phyloP scores from a whole-genome alignment of 2,329 filamentous ascomycete species.

The Colletotrichum echinochloae region DNA sequence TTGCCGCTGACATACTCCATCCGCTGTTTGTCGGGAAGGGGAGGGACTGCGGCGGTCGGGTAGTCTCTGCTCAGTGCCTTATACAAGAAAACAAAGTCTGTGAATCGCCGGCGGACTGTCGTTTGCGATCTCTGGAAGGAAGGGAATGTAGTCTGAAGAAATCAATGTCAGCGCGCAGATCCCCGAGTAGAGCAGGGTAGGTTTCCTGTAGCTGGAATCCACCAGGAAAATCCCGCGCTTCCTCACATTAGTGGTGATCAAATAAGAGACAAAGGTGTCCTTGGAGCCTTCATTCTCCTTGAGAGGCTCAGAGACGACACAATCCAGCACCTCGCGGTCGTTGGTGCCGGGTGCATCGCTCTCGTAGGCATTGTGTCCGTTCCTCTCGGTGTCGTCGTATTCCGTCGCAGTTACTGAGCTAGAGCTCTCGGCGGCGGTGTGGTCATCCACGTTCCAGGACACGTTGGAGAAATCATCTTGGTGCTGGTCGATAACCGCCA shows the following conservation, averaged over 20 bases:
- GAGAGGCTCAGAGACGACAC: conserved; percentile 82
- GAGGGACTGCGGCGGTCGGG: conserved; percentile 91
- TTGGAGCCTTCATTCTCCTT: conserved; percentile 98
- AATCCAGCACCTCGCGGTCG: conserved; percentile 79
- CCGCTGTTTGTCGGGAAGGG: conserved; percentile 97
- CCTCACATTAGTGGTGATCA: conserved; percentile 87
- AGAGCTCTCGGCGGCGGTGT: conserved; percentile 36
- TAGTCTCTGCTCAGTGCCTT: conserved; percentile 90
- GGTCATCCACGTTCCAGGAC: conserved; percentile 78
- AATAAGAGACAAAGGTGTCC: conserved; percentile 95
- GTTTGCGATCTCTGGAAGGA: conserved; percentile 88
- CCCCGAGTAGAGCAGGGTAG: conserved; percentile 9
- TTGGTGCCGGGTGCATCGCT: conserved; percentile 69
- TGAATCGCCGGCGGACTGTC: conserved; percentile 89
- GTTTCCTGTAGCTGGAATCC: not conserved
- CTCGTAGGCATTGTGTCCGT: conserved; percentile 57
- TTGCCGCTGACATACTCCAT: conserved; percentile 99
- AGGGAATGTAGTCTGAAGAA: conserved; percentile 85
- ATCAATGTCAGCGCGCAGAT: conserved; percentile 26
- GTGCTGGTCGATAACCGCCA: conserved; percentile 62
- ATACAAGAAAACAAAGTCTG: conserved; percentile 97
- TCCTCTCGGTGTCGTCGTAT: conserved; percentile 38
- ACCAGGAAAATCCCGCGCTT: conserved; percentile 19
- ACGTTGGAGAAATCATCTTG: conserved; percentile 83
- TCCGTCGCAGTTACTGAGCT: conserved; percentile 47